Evolutionary conservation across 352 stramenopile species (phyloP).

Genomic region (Globisporangium parvum): DNA sequence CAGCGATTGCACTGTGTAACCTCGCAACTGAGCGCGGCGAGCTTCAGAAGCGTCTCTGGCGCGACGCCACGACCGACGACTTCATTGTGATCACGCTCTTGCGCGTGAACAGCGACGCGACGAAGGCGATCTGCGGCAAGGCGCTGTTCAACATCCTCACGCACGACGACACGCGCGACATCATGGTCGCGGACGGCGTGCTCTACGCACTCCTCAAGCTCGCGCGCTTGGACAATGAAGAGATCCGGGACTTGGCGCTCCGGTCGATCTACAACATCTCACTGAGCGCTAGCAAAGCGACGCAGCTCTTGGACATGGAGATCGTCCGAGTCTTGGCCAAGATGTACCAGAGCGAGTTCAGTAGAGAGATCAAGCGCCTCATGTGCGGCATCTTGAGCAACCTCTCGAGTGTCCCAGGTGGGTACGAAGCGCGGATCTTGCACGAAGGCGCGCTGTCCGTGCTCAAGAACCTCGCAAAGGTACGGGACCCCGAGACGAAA

Average conservation of each 20-base stretch:
- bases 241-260: constrained; percentile 64
- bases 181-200: constrained; percentile 69
- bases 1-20: constrained; percentile 82
- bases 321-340: constrained; percentile 67
- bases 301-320: constrained; percentile 70
- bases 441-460: constrained; percentile 59
- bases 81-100: constrained; percentile 86
- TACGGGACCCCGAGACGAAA: constrained; percentile 75
- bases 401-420: constrained; percentile 30
- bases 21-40: constrained; percentile 51
- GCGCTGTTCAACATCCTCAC: constrained; percentile 83
- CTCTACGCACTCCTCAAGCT: constrained; percentile 86
- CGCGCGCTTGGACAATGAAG: constrained; percentile 65
- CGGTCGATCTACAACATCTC: constrained; percentile 79
- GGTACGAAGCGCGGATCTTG: constrained; percentile 40
- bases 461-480: constrained; percentile 64
- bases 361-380: constrained; percentile 73
- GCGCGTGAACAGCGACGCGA: constrained; percentile 75
- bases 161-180: constrained; percentile 66
- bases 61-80: constrained; percentile 66
- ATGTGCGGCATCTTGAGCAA: constrained; percentile 76
- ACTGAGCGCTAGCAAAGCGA: constrained; percentile 33
- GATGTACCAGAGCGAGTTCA: constrained; percentile 73
- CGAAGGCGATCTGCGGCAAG: constrained; percentile 80
- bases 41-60: constrained; percentile 38